Percentiles rank a stretch among this genome's conserved stretches.
Conservation (phyloP, 805 yeast genomes). For the Metschnikowia baotianmanensis region DNA sequence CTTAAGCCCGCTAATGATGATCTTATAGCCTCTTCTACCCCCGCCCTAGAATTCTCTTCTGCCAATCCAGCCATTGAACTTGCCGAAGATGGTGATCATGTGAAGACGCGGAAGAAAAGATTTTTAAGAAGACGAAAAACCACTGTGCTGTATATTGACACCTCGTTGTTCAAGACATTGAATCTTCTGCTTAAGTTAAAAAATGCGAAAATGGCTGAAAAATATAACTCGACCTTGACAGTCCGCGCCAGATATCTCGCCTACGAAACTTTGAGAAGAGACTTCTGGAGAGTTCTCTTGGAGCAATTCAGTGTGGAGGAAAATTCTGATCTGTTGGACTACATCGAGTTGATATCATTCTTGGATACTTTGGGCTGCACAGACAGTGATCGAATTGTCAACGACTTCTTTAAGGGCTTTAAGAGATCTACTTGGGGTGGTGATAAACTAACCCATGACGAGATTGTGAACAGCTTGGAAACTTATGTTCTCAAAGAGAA, state of each 20-base stretch:
- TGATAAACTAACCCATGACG: conserved; percentile 43
- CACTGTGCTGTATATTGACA: conserved; percentile 32
- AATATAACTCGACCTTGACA: conserved; percentile 52
- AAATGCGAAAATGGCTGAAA: conserved; percentile 31
- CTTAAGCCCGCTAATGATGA: neutral
- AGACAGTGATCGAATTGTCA: conserved; percentile 52
- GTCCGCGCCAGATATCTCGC: conserved; percentile 65
- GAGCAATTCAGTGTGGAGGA: conserved; percentile 50
- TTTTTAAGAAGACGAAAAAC: conserved; percentile 33
- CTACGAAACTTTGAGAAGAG: conserved; percentile 59
- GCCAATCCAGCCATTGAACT: conserved; percentile 21
- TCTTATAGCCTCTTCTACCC: conserved; percentile 5
- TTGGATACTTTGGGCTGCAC: conserved; percentile 61
- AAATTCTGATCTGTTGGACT: conserved; percentile 37
- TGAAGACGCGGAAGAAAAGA: conserved; percentile 28
- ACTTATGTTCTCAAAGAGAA: conserved; percentile 26
- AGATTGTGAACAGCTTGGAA: conserved; percentile 49
- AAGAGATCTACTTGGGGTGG: conserved; percentile 53
- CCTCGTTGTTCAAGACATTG: conserved; percentile 42
- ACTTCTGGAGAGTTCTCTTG: conserved; percentile 67
- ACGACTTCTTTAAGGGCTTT: conserved; percentile 47
- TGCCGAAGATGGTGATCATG: conserved; percentile 31
- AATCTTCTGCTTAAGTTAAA: conserved; percentile 34
- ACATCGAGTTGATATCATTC: conserved; percentile 61
- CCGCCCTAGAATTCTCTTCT: conserved; percentile 11